Conservation (phyloP, 192 early-diverging fungal genomes). For the Thoreauomyces humboldtii region DNA sequence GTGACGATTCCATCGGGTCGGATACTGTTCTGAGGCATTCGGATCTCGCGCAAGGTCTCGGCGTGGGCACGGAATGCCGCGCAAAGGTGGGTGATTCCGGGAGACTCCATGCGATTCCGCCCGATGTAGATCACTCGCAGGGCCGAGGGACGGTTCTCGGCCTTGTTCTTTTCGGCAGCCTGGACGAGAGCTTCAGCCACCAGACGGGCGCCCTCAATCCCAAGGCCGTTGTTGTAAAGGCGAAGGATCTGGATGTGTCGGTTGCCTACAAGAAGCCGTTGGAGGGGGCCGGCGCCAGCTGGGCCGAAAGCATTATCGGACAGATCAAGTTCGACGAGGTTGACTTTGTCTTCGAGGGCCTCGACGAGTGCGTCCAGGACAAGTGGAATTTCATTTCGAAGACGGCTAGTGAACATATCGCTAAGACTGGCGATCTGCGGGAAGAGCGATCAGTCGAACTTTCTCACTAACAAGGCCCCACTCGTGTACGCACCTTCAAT, state of each 20-base stretch:
- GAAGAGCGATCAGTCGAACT: not conserved
- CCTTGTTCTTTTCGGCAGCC: constrained; percentile 68
- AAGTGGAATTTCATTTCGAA: constrained; percentile 84
- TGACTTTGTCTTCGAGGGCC: constrained; percentile 73
- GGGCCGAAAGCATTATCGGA: constrained; percentile 98
- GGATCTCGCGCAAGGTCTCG: constrained; percentile 72
- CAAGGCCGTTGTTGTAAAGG: constrained; percentile 97
- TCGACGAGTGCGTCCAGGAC: constrained; percentile 79
- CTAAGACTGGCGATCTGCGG: constrained; percentile 74
- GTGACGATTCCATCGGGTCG: constrained; percentile 88
- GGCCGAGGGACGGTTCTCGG: constrained; percentile 58
- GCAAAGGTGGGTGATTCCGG: constrained; percentile 71
- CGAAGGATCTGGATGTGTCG: constrained; percentile 77
- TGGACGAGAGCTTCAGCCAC: constrained; percentile 81
- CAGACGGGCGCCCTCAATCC: constrained; percentile 82
- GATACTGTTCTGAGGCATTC: constrained; percentile 97
- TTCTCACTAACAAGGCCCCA: not conserved
- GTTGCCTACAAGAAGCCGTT: constrained; percentile 80
- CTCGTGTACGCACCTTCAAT: constrained; percentile 67
- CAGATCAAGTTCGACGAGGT: constrained; percentile 62
- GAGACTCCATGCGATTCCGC: constrained; percentile 91
- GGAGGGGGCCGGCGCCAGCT: constrained; percentile 83
- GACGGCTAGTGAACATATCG: constrained; percentile 93
- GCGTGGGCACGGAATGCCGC: constrained; percentile 77
- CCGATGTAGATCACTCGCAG: constrained; percentile 84